These are phyloP conservation scores for Fusarium sp. DNA, from an alignment of 2,329 filamentous ascomycete species.

Conservation along the genomic window DNA sequence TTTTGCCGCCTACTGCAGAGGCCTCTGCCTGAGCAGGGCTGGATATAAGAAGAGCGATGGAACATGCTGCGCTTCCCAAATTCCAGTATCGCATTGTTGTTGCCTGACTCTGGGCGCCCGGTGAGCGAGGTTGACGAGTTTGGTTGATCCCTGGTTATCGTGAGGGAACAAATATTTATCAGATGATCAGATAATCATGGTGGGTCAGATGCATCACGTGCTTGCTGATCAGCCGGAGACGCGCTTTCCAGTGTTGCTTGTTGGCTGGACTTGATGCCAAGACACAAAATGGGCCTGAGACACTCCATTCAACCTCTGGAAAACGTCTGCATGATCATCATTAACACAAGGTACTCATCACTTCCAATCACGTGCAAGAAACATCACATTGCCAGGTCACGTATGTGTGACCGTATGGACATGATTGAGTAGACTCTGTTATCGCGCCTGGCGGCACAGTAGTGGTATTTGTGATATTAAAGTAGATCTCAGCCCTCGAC, in stretches of 20 bases:
- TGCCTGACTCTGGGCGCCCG: no score
- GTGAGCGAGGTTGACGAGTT: neutral
- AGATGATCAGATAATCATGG: slow-evolving; percentile 31
- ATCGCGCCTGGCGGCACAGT: neutral
- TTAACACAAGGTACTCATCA: no score
- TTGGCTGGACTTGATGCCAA: neutral
- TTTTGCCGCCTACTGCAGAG: neutral
- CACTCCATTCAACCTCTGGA: no score
- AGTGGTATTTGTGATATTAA: neutral
- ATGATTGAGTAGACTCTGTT: neutral
- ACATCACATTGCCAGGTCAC: neutral
- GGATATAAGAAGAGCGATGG: rapidly evolving
- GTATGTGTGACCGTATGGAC: rapidly evolving
- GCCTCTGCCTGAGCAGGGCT: rapidly evolving
- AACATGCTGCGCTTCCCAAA: rapidly evolving
- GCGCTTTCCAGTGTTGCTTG: no score
- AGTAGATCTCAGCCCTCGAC: neutral
- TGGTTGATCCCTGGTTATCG: neutral
- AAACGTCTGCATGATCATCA: no score
- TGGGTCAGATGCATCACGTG: slow-evolving; percentile 24
- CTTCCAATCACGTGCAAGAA: neutral
- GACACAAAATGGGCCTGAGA: no score
- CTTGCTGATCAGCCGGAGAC: neutral
- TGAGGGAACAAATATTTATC: neutral
- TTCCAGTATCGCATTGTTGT: neutral